A percentile compares a stretch with the other conserved stretches of the same genome.
phyloP scores from a whole-genome alignment of 2,329 filamentous ascomycete species.

The Aspergillus sp. region DNA sequence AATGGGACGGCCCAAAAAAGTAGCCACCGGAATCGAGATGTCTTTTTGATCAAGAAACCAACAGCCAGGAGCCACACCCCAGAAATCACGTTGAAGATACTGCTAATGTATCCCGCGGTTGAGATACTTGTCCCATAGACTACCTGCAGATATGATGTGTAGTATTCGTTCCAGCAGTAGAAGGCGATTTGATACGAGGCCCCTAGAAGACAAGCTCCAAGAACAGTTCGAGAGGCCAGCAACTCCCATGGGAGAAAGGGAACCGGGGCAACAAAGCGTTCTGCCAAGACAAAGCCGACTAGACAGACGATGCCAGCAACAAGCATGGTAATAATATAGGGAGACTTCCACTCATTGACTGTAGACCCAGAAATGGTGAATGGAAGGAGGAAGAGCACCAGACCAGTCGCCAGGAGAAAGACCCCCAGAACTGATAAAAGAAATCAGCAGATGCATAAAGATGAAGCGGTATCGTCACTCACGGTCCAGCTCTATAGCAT shows the following conservation, averaged over 20 bases:
- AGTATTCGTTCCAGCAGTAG: constrained; percentile 23
- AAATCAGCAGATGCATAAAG: background rate
- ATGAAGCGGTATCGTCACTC: constrained; percentile 23
- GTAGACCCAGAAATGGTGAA: constrained; percentile 54
- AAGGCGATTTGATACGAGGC: constrained; percentile 23
- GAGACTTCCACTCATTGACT: constrained; percentile 41
- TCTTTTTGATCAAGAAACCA: constrained; percentile 51
- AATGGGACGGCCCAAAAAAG: constrained; percentile 55
- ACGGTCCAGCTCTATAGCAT: constrained; percentile 62
- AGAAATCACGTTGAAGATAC: constrained; percentile 53
- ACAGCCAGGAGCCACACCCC: constrained; percentile 57
- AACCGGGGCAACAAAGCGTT: constrained; percentile 51
- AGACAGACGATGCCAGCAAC: constrained; percentile 56
- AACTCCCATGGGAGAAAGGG: constrained; percentile 59
- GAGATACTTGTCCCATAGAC: constrained; percentile 29
- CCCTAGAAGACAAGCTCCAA: constrained; percentile 27
- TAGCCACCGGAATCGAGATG: constrained; percentile 55
- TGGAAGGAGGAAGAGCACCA: constrained; percentile 64
- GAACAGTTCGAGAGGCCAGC: constrained; percentile 24
- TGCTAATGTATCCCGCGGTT: constrained; percentile 45
- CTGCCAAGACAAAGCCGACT: constrained; percentile 53
- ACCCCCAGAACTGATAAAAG: constrained; percentile 54
- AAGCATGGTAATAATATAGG: constrained; percentile 51
- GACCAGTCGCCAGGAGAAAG: constrained; percentile 59
- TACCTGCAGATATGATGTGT: constrained; percentile 22